Evolutionary conservation across 495 filamentous ascomycete species (phyloP).

Genomic region (Aspergillus carlsbadensis): DNA sequence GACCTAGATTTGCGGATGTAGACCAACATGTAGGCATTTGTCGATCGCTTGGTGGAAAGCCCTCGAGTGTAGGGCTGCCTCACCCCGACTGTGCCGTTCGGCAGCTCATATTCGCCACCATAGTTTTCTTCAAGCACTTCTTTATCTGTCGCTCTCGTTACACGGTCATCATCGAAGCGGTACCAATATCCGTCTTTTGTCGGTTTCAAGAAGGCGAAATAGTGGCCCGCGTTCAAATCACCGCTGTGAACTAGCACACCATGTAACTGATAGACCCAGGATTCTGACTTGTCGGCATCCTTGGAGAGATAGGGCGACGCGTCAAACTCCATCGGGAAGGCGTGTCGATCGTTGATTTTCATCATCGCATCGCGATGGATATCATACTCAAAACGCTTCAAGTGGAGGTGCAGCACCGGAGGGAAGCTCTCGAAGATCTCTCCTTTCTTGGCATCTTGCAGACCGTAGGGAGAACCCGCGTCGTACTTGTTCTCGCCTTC

Average conservation of each 20-base stretch:
- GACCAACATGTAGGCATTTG: conserved; percentile 96
- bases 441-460: conserved; percentile 96
- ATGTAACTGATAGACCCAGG: conserved; percentile 89
- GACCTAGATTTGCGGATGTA: conserved; percentile 86
- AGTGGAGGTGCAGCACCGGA: conserved; percentile 89
- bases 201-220: conserved; percentile 96
- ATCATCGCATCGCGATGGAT: conserved; percentile 94
- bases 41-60: conserved; percentile 67
- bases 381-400: conserved; percentile 98
- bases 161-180: conserved; percentile 95
- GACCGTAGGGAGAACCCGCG: conserved; percentile 79
- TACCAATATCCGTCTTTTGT: conserved; percentile 91
- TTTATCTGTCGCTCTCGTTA: conserved; percentile 85
- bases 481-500: conserved; percentile 99
- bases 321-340: conserved; percentile 93
- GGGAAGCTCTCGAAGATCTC: conserved; percentile 97
- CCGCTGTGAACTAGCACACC: conserved; percentile 96
- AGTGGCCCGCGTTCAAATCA: conserved; percentile 97
- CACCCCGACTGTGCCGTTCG: conserved; percentile 56
- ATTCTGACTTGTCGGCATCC: conserved; percentile 82
- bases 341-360: conserved; percentile 98
- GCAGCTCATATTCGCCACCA: conserved; percentile 76
- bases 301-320: conserved; percentile 83
- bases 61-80: conserved; percentile 67
- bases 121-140: conserved; percentile 97